Conservation (phyloP, 805 yeast species). For the Vanderwaltozyma polyspora region DNA sequence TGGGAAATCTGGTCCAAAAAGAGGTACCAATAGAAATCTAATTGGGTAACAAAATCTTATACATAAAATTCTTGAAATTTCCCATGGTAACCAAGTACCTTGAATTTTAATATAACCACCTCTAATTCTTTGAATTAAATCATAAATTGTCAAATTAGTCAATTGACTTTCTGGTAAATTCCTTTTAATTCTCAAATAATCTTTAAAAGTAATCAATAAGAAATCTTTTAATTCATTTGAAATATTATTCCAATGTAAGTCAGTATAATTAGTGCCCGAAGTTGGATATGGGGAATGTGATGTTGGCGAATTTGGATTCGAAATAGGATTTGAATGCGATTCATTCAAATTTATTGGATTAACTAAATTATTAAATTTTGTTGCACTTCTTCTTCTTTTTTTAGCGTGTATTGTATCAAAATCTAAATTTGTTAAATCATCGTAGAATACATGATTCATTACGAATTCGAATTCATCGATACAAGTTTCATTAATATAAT, state of each 20-base stretch:
- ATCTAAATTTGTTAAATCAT: slow-evolving; percentile 1
- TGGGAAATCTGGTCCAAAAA: slow-evolving; percentile 61
- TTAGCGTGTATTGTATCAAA: not conserved
- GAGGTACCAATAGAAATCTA: slow-evolving; percentile 62
- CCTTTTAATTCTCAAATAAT: slow-evolving; percentile 6
- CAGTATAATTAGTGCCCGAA: slow-evolving; percentile 11
- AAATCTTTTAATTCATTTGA: slow-evolving; percentile 13
- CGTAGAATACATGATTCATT: slow-evolving; percentile 2
- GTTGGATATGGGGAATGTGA: not conserved
- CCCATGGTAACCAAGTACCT: slow-evolving; percentile 85
- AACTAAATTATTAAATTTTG: not conserved
- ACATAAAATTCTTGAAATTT: slow-evolving; percentile 56
- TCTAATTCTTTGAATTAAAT: slow-evolving; percentile 54
- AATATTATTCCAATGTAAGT: slow-evolving; percentile 25
- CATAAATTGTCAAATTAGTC: slow-evolving; percentile 9
- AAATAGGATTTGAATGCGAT: no score
- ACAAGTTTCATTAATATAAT: slow-evolving; percentile 1
- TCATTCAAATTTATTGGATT: not conserved
- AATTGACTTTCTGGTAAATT: slow-evolving; percentile 4
- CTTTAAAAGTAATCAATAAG: slow-evolving; percentile 9
- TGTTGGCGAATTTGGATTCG: no score
- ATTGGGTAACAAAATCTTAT: slow-evolving; percentile 67
- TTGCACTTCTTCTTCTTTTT: slow-evolving; percentile 1
- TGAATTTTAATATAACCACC: slow-evolving; percentile 90
- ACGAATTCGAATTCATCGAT: slow-evolving; percentile 1